Conservation (phyloP, 495 filamentous ascomycete species). For the Extremus antarcticus region DNA sequence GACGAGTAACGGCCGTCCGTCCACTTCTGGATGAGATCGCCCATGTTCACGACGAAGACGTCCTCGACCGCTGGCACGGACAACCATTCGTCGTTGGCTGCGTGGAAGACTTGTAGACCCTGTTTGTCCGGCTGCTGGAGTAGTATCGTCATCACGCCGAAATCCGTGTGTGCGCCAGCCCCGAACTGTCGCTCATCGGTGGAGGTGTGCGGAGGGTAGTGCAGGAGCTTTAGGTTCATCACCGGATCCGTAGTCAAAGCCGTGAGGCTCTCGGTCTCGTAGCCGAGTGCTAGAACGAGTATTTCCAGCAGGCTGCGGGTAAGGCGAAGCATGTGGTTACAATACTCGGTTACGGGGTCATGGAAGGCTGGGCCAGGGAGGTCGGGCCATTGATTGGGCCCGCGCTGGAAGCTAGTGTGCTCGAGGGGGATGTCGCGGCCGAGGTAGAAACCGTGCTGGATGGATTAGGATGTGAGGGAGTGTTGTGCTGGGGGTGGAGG, state of each 20-base stretch:
- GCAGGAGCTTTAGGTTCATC: slow-evolving; percentile 29
- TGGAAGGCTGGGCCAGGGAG: slow-evolving; percentile 3
- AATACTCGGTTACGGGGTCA: not conserved
- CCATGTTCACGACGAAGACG: slow-evolving; percentile 34
- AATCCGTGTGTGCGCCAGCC: slow-evolving; percentile 31
- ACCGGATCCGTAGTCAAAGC: too few species aligned
- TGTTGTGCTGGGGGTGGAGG: too few species aligned
- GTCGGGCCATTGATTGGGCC: slow-evolving; percentile 5
- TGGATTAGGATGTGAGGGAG: too few species aligned
- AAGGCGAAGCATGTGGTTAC: not conserved
- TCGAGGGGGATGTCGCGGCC: slow-evolving; percentile 25
- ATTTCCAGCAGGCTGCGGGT: slow-evolving; percentile 13
- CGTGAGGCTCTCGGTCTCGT: slow-evolving; percentile 32
- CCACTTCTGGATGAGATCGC: slow-evolving; percentile 35
- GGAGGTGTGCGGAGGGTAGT: slow-evolving; percentile 35
- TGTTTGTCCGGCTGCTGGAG: not conserved
- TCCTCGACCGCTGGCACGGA: slow-evolving; percentile 28
- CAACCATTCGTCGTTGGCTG: not conserved
- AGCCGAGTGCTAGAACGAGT: slow-evolving; percentile 34
- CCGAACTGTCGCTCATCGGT: slow-evolving; percentile 28
- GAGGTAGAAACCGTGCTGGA: slow-evolving; percentile 31
- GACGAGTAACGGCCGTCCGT: slow-evolving; percentile 31
- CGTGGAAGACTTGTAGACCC: not conserved
- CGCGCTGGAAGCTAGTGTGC: slow-evolving; percentile 13
- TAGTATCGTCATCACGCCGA: not conserved